Evolutionary conservation across 805 yeast genomes (phyloP), one percentile per base, ranked within the genome.

Genomic region (Wickerhamomyces strasburgensis): DNA sequence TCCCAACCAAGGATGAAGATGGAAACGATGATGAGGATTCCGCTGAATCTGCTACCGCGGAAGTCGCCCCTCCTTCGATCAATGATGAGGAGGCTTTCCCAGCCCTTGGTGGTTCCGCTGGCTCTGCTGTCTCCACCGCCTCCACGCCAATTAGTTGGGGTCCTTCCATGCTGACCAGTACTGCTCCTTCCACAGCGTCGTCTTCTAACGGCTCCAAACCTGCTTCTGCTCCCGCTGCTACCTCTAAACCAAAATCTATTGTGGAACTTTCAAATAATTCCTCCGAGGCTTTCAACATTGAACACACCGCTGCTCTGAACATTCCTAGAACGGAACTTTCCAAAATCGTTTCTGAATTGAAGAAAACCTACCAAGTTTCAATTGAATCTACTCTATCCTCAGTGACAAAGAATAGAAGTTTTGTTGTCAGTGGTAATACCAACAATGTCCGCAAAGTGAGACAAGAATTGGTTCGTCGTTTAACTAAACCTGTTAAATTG

Each of bases 341-440:
- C 51, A 80, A 80, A 54, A 73, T 85, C 44, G 65, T 87, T 44
- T 68, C 74, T 33, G 64, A 73, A 33, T 73, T 85, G 52, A 82
- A 81, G 61, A 63, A 75, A 40, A 61, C 67, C 25, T 70, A 79
- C 43, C 64, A 70, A 32, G 84, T 88, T 38, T 75, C 77, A 43
- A 76, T 88, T 44, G 96, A 88, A 58, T 83, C 94, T 38, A 85
- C 95, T 37, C 68, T 86, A 38, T 83, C 94, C 31, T 75, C 76
- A 50, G 74, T 73, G 47, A 78, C 84, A 41, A 81, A 80, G 47
- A 80, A 78, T 57, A 80, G 96, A 64, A 84, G 93, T 19, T 87
- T 87, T 54, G 71, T 89, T 56, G 75, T 90, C 48, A 73, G 80
- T 51, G 98, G 97, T 52, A 70, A 73, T 40, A 74, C 80, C 18